Evolutionary conservation across 2,329 filamentous ascomycete species (phyloP).

Genomic region (Lecanicillium sp.): DNA sequence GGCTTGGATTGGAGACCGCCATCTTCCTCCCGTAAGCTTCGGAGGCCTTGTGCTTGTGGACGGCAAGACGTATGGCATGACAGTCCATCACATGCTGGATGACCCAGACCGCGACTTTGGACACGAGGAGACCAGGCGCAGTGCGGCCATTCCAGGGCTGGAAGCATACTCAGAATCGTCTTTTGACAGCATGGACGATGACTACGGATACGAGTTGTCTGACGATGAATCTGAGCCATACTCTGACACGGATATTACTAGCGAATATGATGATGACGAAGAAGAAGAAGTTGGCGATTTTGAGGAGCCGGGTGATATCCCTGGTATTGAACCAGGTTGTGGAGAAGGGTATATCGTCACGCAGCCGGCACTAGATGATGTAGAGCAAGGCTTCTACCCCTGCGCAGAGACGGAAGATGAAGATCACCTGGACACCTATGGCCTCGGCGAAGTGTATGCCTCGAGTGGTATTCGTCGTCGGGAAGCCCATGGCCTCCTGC

Average conservation of each 20-base stretch:
- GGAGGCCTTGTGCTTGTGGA: conserved; percentile 84
- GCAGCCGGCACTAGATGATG: conserved; percentile 84
- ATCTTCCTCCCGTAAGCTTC: conserved; percentile 84
- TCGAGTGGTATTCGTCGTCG: conserved; percentile 82
- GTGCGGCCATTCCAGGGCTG: conserved; percentile 30
- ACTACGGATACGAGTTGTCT: conserved; percentile 55
- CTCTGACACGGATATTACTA: conserved; percentile 44
- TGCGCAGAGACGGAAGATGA: conserved; percentile 62
- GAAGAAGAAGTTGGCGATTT: conserved; percentile 49
- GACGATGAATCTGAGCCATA: conserved; percentile 50
- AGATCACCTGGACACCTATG: conserved; percentile 76
- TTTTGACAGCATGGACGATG: conserved; percentile 35
- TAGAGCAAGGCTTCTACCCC: conserved; percentile 76
- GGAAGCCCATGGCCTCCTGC: conserved; percentile 61
- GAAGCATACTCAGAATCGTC: conserved; percentile 36
- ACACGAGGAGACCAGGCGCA: conserved; percentile 20
- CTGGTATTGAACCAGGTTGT: conserved; percentile 66
- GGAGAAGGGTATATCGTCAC: conserved; percentile 77
- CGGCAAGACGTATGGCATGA: conserved; percentile 83
- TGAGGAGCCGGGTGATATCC: conserved; percentile 65
- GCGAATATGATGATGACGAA: conserved; percentile 43
- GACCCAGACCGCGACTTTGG: conserved; percentile 44
- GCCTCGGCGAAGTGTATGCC: conserved; percentile 77
- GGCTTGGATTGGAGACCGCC: conserved; percentile 76
- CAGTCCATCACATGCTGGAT: conserved; percentile 94